Conservation (phyloP, 345 rosid species). For the Hibiscus tridactylites region DNA sequence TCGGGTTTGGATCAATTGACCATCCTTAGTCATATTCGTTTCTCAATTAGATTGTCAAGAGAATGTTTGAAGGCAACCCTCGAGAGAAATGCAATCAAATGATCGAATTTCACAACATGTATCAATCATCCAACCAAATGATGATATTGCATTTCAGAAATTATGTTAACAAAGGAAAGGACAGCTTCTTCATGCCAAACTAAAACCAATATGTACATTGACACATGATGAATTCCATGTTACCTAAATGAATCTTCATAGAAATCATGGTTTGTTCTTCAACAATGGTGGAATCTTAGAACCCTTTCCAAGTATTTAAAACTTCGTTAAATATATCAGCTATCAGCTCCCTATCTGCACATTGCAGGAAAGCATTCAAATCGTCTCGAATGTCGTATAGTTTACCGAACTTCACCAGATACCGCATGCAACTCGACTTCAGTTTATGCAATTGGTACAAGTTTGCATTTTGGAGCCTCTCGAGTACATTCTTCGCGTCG, state of each 20-base stretch:
- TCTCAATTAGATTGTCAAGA: too few species aligned
- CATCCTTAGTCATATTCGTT: too few species aligned
- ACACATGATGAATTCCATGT: constrained; percentile 29
- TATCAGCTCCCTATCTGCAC: constrained; percentile 71
- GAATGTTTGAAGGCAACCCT: too few species aligned
- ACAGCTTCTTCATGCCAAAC: constrained; percentile 12
- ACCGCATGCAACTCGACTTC: constrained; percentile 67
- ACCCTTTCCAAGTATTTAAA: constrained; percentile 80
- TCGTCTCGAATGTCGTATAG: constrained; percentile 77
- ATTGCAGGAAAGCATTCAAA: constrained; percentile 55
- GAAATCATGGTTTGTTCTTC: constrained; percentile 2
- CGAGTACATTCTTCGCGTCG: constrained; percentile 67
- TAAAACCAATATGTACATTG: constrained; percentile 35
- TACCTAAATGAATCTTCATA: constrained; percentile 36
- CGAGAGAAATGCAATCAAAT: too few species aligned
- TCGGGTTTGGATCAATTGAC: too few species aligned
- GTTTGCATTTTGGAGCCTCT: constrained; percentile 70
- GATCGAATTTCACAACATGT: too few species aligned
- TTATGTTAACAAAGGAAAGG: constrained; percentile 16
- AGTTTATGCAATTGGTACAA: constrained; percentile 57
- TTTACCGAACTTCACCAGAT: constrained; percentile 91
- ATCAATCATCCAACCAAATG: constrained; percentile 21
- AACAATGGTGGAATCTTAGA: constrained; percentile 28
- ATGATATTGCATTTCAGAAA: constrained; percentile 20
- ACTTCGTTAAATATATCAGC: constrained; percentile 79